Percentiles rank a stretch among this genome's conserved stretches.
Conservation (phyloP, 108 stramenopile species). For the Schizochytrium sp. region DNA sequence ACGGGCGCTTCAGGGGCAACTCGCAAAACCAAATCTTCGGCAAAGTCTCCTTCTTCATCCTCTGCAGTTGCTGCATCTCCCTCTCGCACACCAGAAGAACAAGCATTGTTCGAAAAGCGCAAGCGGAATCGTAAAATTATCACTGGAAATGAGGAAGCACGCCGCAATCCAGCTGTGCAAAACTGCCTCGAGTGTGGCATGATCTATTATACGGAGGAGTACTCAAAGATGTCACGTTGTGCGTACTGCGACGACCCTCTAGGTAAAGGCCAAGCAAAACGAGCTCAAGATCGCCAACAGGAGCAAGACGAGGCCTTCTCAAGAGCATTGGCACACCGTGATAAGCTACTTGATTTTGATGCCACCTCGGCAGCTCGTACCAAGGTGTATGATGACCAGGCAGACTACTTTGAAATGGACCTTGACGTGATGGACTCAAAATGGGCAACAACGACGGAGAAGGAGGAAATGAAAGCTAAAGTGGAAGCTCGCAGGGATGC, state of each 20-base stretch:
- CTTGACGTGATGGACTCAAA: conserved; percentile 53
- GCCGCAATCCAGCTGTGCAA: not conserved
- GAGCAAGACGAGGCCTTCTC: conserved; percentile 8
- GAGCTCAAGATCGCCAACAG: conserved; percentile 31
- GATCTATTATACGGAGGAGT: conserved; percentile 46
- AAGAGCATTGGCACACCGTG: conserved; percentile 48
- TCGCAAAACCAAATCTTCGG: not conserved
- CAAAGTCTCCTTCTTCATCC: not conserved
- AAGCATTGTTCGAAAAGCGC: not conserved
- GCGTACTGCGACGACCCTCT: conserved; percentile 17
- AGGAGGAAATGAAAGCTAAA: conserved; percentile 13
- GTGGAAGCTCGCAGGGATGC: not conserved
- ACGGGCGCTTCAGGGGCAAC: not conserved
- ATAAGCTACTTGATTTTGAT: conserved; percentile 54
- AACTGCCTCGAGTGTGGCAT: conserved; percentile 57
- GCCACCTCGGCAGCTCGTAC: conserved; percentile 16
- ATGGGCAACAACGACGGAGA: conserved; percentile 44
- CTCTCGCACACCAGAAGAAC: not conserved
- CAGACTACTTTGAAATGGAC: conserved; percentile 50
- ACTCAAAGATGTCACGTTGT: not conserved
- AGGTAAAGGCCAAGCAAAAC: conserved; percentile 15
- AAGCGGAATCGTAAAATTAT: conserved; percentile 7
- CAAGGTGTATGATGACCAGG: conserved; percentile 55
- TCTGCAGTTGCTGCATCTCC: not conserved
- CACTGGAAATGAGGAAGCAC: conserved; percentile 42